Base-by-base conservation (phyloP, 192 early-diverging fungal genomes). In the Coemansia sp. region DNA sequence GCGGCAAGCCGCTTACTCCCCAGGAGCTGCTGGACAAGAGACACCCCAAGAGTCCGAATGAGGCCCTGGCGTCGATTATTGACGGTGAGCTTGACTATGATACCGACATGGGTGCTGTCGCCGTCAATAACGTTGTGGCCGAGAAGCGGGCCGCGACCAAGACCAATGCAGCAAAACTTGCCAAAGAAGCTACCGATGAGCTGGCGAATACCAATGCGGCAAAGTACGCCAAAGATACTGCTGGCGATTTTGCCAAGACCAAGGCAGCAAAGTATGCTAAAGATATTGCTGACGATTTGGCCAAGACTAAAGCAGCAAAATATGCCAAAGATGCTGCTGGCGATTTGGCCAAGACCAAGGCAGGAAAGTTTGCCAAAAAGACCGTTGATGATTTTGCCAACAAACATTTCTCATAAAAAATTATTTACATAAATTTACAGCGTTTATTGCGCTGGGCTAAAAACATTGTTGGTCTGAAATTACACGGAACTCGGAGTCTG, bases 61-160 rank as follows among this genome's bases (percentile, higher is more conserved):
- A 81, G 47, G 56, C 64, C 3, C 66, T 81, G 2, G 59, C 73
- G 6, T 75, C 79, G n/a, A 70, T 81, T 52, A 66, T 76, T 32
- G 79, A 81, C 45, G 69, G 72, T 50, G 79, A 81, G 73, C 57
- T 72, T 15, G 79, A 81, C 62, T 76, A 72, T 19, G 79, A 81
- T 57, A 76, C 72, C 24, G 73, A 81, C 49, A 59, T 81, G 73
- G 73, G 70, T 19, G 69, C 79, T 12, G 66, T 55, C 7, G 56
- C 79, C 2, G 73, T 81, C 45, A 81, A 81, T 67, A 81, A 76
- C 63, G 52, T 67, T 7, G 64, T 55, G 21, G 72, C 72, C 51
- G 61, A 69, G 21, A 39, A 22, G 60, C 76, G 76, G 23, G 66
- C 71, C 11, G 70, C 65, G 19, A 38, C 57, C 6, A 23, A 29